These are phyloP conservation scores for Phytophthora ramorum DNA, from an alignment of 352 stramenopile species.

Conservation along the genomic window DNA sequence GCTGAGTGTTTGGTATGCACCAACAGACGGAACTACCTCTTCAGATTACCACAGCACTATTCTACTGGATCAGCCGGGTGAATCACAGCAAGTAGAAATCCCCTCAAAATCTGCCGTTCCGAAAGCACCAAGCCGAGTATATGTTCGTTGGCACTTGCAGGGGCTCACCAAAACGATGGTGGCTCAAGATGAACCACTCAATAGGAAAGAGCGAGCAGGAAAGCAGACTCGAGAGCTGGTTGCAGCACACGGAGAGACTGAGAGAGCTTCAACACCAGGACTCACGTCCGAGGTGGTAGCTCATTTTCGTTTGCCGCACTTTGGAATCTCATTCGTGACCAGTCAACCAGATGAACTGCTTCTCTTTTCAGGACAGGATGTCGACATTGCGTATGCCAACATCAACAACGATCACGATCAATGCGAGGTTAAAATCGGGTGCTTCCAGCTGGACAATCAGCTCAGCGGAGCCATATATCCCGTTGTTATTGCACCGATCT, in stretches of 20 bases:
- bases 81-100: constrained; percentile 71
- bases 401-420: constrained; percentile 79
- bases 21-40: constrained; percentile 42
- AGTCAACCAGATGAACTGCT: constrained; percentile 75
- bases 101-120: constrained; percentile 41
- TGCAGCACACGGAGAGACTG: constrained; percentile 22
- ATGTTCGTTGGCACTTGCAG: constrained; percentile 85
- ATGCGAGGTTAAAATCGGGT: constrained; percentile 83
- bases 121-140: constrained; percentile 47
- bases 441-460: constrained; percentile 88
- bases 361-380: constrained; percentile 69
- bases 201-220: constrained; percentile 37
- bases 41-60: constrained; percentile 59
- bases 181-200: constrained; percentile 67
- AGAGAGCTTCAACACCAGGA: constrained; percentile 26
- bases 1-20: constrained; percentile 64
- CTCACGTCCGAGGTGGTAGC: constrained; percentile 65
- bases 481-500: constrained; percentile 81
- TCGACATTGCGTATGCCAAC: constrained; percentile 73
- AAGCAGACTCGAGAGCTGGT: constrained; percentile 71
- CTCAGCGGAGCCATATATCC: constrained; percentile 77
- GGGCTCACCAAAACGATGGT: constrained; percentile 86
- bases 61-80: constrained; percentile 73
- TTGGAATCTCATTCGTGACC: constrained; percentile 82
- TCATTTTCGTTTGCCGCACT: constrained; percentile 62